These are phyloP conservation scores for Chaetomium sp. DNA, from an alignment of 2,329 filamentous ascomycete species.

Conservation along the genomic window DNA sequence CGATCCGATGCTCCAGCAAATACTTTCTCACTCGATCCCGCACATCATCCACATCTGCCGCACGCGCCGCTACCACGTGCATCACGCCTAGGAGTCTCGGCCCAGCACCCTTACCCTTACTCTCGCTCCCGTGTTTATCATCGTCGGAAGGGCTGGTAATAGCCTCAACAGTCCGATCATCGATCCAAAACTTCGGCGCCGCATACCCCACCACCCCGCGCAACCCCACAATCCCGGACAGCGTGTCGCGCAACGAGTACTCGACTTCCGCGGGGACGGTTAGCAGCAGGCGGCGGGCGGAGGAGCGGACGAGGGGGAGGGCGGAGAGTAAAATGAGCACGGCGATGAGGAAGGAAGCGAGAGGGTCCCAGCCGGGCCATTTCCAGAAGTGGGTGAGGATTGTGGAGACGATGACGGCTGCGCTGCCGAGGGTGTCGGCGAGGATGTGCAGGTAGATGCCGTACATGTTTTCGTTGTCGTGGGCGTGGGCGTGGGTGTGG, in stretches of 20 bases:
- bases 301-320: constrained; percentile 77
- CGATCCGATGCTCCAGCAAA: constrained; percentile 63
- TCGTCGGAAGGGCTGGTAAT: constrained; percentile 6
- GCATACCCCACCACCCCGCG: constrained; percentile 80
- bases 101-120: constrained; percentile 31
- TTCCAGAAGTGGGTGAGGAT: constrained; percentile 78
- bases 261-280: constrained; percentile 80
- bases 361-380: constrained; percentile 90
- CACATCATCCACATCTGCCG: constrained; percentile 74
- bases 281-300: constrained; percentile 74
- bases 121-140: constrained; percentile 25
- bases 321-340: constrained; percentile 90
- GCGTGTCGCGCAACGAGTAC: constrained; percentile 77
- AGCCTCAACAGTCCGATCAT: constrained; percentile 50
- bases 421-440: constrained; percentile 88
- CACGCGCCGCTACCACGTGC: constrained; percentile 70
- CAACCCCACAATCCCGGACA: constrained; percentile 75
- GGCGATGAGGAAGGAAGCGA: constrained; percentile 90
- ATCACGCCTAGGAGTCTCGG: constrained; percentile 69
- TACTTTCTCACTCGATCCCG: constrained; percentile 69
- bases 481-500: constrained; percentile 38
- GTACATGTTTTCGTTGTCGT: constrained; percentile 95
- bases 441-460: constrained; percentile 95
- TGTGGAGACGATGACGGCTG: constrained; percentile 90
- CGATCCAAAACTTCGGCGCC: constrained; percentile 87